A percentile compares a stretch with the other conserved stretches of the same genome.
Conservation (phyloP, 2,329 filamentous ascomycete genomes). For the Fusarium stilboides region DNA sequence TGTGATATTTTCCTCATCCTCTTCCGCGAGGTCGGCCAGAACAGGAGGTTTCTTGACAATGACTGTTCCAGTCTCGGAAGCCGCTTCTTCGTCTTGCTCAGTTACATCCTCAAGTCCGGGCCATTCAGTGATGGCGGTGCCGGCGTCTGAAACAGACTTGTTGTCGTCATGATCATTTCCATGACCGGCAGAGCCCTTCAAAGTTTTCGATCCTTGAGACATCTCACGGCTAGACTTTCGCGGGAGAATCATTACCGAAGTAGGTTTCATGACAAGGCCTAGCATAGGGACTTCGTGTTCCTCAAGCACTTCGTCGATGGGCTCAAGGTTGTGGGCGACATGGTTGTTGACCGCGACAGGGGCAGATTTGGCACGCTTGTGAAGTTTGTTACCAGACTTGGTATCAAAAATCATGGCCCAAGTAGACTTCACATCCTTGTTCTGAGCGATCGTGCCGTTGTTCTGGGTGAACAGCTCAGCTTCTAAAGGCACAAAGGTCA, state of each 20-base stretch:
- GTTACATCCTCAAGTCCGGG: background rate
- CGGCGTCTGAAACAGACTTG: conserved; percentile 7
- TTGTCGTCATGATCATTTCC: background rate
- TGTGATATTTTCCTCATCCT: background rate
- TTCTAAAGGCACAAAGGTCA: conserved; percentile 8
- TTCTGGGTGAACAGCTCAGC: background rate
- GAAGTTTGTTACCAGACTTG: conserved; percentile 33
- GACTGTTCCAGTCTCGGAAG: background rate
- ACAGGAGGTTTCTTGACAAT: background rate
- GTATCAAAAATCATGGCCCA: conserved; percentile 30
- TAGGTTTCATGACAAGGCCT: background rate
- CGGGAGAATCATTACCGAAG: background rate
- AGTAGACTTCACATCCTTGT: conserved; percentile 2
- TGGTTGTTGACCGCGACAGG: conserved; percentile 1
- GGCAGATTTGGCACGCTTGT: conserved; percentile 31
- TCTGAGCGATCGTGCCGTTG: background rate
- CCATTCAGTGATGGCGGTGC: conserved; percentile 16
- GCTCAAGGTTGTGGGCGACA: conserved; percentile 3
- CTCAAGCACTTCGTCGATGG: conserved; percentile 16
- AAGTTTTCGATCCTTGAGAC: background rate
- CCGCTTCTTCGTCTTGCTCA: background rate
- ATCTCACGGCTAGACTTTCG: background rate
- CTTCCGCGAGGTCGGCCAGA: background rate
- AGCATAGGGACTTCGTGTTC: background rate
- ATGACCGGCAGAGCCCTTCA: too few relatives aligned